Percentiles rank a stretch among this genome's conserved stretches.
Conservation (phyloP, 202 grass and related monocot genomes). For the Musa balbisiana region DNA sequence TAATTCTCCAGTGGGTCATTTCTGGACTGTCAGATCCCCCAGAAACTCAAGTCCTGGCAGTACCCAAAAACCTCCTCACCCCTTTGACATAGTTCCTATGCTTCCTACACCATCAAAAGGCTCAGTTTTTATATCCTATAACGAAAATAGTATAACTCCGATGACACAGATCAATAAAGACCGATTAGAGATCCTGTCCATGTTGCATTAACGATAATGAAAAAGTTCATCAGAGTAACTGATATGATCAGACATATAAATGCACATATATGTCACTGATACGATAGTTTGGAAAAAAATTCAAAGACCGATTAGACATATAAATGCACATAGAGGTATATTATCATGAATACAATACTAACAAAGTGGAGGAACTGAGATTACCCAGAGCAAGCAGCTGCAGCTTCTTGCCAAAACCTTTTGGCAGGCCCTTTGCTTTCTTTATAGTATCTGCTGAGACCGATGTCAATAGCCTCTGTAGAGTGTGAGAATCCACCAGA, state of each 20-base stretch:
- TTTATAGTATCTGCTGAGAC: slow-evolving; percentile 9
- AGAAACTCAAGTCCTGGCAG: slow-evolving; percentile 5
- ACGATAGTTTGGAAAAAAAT: too few species aligned
- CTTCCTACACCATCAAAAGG: background rate
- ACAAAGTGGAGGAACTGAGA: slow-evolving; percentile 7
- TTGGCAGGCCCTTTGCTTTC: slow-evolving; percentile 80
- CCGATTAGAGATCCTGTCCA: background rate
- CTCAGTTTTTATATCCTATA: background rate
- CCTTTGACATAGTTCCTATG: background rate
- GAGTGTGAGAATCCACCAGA: slow-evolving; percentile 38
- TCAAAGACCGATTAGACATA: too few species aligned
- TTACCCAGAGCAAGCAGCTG: slow-evolving; percentile 52
- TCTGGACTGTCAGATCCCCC: background rate
- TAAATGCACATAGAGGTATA: background rate
- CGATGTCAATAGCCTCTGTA: slow-evolving; percentile 17
- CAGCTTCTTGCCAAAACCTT: slow-evolving; percentile 69
- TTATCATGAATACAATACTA: background rate
- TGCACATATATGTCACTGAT: too few species aligned
- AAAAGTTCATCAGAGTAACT: background rate
- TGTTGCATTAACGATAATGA: background rate
- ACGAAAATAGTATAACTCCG: background rate
- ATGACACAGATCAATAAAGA: background rate
- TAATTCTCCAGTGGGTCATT: slow-evolving; percentile 7
- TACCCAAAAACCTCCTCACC: background rate
- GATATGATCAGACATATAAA: too few species aligned